phyloP scores from a whole-genome alignment of 2,329 filamentous ascomycete species.

The Lachnellula hyalina region DNA sequence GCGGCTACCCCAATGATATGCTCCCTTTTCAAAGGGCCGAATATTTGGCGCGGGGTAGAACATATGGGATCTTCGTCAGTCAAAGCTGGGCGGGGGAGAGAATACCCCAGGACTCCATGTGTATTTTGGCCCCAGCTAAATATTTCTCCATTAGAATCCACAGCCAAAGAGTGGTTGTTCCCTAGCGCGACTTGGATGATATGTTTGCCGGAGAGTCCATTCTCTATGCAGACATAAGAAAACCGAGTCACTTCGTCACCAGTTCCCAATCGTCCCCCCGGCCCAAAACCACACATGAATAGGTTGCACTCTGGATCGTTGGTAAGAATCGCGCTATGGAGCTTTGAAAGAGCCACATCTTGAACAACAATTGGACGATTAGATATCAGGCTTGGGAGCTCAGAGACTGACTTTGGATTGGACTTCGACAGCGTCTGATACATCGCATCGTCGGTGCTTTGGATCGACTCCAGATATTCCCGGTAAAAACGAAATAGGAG shows the following conservation, averaged over 20 bases:
- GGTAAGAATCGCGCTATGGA: constrained; percentile 86
- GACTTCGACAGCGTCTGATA: constrained; percentile 2
- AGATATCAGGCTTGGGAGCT: constrained; percentile 67
- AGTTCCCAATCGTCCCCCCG: constrained; percentile 80
- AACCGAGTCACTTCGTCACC: constrained; percentile 89
- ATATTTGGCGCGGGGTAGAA: constrained; percentile 77
- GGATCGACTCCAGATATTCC: constrained; percentile 50
- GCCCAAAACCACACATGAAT: constrained; percentile 87
- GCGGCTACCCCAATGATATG: constrained; percentile 75
- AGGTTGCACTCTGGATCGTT: constrained; percentile 84
- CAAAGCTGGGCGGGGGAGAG: constrained; percentile 58
- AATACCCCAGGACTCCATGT: constrained; percentile 81
- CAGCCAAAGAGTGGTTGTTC: constrained; percentile 83
- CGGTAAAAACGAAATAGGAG: constrained; percentile 68
- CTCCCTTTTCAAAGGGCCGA: constrained; percentile 86
- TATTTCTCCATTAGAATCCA: constrained; percentile 81
- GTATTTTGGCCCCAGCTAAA: constrained; percentile 93
- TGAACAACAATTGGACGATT: constrained; percentile 70
- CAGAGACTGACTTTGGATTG: constrained; percentile 33
- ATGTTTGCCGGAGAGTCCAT: constrained; percentile 66
- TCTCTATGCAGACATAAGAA: constrained; percentile 74
- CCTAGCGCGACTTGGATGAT: constrained; percentile 77
- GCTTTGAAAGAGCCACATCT: constrained; percentile 81
- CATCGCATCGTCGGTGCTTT: constrained; percentile 17
- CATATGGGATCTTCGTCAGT: constrained; percentile 82